Conservation (phyloP, 2,329 filamentous ascomycete species). For the Didymella pomorum region DNA sequence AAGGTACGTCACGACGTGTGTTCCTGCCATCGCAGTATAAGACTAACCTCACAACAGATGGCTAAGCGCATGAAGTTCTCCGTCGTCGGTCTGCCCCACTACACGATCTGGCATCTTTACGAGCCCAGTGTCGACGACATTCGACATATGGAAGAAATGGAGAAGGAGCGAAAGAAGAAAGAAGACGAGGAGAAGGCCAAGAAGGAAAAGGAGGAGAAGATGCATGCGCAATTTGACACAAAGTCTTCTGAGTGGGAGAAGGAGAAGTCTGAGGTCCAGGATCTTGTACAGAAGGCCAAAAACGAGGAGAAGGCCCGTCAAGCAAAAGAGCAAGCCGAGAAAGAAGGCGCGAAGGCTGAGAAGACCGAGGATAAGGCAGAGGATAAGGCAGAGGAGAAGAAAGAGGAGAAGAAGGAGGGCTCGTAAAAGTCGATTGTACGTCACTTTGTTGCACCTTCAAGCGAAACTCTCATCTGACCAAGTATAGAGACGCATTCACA, state of each 20-base stretch:
- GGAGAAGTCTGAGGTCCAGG: constrained; percentile 81
- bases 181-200: constrained; percentile 82
- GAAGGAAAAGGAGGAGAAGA: constrained; percentile 75
- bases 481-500: neutral
- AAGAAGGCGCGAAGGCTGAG: constrained; percentile 58
- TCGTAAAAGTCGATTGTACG: constrained; percentile 12
- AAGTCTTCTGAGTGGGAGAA: constrained; percentile 84
- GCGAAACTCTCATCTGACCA: constrained; percentile 1
- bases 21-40: neutral
- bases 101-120: constrained; percentile 99
- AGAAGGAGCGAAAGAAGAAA: constrained; percentile 78
- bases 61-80: constrained; percentile 95
- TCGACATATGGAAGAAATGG: constrained; percentile 99
- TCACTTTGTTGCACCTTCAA: neutral
- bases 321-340: constrained; percentile 53
- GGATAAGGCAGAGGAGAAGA: constrained; percentile 31
- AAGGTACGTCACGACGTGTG: constrained; percentile 69
- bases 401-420: constrained; percentile 31
- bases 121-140: constrained; percentile 98
- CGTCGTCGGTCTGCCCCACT: constrained; percentile 93
- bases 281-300: constrained; percentile 67
- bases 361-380: constrained; percentile 53
- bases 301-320: constrained; percentile 49
- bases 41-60: constrained; percentile 71
- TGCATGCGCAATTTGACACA: constrained; percentile 82